Evolutionary conservation across 129 eudicot genomes (phyloP), one percentile per base, ranked within the genome.

Genomic region (Centella asiatica): DNA sequence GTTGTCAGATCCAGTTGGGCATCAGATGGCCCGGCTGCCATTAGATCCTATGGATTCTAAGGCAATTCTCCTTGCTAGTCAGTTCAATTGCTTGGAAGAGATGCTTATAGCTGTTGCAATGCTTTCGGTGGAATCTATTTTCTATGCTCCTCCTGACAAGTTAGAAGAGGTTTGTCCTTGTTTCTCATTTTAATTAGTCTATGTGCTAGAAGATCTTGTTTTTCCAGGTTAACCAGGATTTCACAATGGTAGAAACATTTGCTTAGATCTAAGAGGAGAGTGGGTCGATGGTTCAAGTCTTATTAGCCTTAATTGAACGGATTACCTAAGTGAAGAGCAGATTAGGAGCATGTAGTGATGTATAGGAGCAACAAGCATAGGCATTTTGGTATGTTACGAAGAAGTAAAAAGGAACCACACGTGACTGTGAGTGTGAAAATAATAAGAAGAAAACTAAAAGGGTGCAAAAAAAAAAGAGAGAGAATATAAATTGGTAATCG

Each of bases 51-150:
- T 83, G 62, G 78, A 83, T 69, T 79, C 94, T 29, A 90, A 86
- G 76, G 95, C 95, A 52, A 93, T 90, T 44, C 75, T 90, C 63
- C 74, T 90, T 70, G 94, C 95, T 46, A 77, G 73, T 69, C 88
- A 87, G 66, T 90, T 83, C 63, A 86, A 74, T 68, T 86, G 98
- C 68, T 79, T 90, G 75, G 87, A 86, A 77, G 98, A 90, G 78
- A 86, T 90, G 94, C 74, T 90, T 44, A 90, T 90, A n/a, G 63
- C 77, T 75, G 98, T 90, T 46, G 74, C 98, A 31, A 83, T 90
- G 98, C 81, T 90, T 64, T 90, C 98, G 0, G 98, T 84, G 24
- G 98, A 90, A 64, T 90, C 98, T 22, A 84, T 90, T 51, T 90
- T 86, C 71, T 90, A 90, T 67, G 89, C 73, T 26, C 95, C 95